Conservation (phyloP, 2,329 filamentous ascomycete genomes). For the Zymoseptoria brevis region DNA sequence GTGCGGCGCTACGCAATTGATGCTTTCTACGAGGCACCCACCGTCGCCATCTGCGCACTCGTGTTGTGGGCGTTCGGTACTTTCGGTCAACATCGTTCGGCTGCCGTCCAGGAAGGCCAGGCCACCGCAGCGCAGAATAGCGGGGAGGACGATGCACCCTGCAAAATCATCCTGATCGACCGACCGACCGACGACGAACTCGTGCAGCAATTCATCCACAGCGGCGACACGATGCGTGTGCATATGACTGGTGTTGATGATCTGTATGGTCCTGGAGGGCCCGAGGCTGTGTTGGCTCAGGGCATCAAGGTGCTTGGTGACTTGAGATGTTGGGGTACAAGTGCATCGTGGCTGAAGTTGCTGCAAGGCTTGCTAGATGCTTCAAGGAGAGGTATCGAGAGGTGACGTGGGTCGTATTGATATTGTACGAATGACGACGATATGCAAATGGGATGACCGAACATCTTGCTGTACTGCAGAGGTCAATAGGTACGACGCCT, state of each 20-base stretch:
- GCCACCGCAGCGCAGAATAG: not conserved
- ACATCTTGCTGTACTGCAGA: no score
- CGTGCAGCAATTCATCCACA: conserved; percentile 48
- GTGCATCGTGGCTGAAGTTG: conserved; percentile 3
- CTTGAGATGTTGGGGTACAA: conserved; percentile 15
- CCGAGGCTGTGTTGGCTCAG: conserved; percentile 32
- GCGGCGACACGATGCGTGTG: conserved; percentile 44
- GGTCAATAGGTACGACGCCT: no score
- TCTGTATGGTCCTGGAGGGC: conserved; percentile 34
- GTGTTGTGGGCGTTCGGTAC: conserved; percentile 55
- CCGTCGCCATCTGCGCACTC: conserved; percentile 57
- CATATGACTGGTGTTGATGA: conserved; percentile 48
- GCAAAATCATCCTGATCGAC: conserved; percentile 44
- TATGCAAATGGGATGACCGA: no score
- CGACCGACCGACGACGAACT: conserved; percentile 51
- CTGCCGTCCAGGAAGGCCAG: not conserved
- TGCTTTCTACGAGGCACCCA: conserved; percentile 55
- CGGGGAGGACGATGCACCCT: conserved; percentile 8
- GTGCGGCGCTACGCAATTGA: conserved; percentile 43
- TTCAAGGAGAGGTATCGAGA: not conserved
- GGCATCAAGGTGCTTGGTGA: conserved; percentile 32
- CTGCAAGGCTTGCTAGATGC: conserved; percentile 6
- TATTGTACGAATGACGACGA: not conserved
- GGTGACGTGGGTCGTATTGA: not conserved
- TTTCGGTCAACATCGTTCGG: conserved; percentile 7